Evolutionary conservation across 2,329 filamentous ascomycete species (phyloP), one percentile per base, ranked within the genome.

Genomic region (Aureobasidium namibiae): DNA sequence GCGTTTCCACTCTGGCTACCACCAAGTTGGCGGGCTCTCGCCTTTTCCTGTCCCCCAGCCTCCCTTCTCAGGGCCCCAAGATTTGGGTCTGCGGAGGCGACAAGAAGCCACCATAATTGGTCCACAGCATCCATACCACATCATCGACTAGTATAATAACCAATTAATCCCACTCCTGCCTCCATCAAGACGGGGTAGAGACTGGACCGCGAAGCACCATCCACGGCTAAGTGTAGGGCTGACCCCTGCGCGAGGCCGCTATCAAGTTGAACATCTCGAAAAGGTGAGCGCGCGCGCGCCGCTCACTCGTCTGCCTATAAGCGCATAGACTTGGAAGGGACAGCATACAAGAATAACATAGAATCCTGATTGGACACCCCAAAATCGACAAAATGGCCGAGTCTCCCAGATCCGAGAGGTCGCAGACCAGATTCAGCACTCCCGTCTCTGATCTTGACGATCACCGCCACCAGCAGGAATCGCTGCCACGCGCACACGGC

Each of bases 71-170:
- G 75, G 90, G 90, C 82, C 92, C 91, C 77, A 86, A 86, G 74
- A 86, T 86, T 82, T 91, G 95, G 85, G 92, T 92, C 76, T 86
- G 86, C 82, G 92, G 92, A 88, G 89, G 91, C 80, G 90, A 94
- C 82, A 94, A 91, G 81, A 92, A 95, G 79, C 92, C 94, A 74
- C 92, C 92, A 82, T 97, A 97, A 96, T 78, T 92, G 75, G 80
- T 46, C 41, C 29, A 49, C 59, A 61, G 61, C 62, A 62, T 62
- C 61, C 56, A 59, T 62, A 63, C 66, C 65, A 67, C 29, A 23
- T 36, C 39, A 60, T 26, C 38, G 31, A 31, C 60, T 41, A n/a
- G 45, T 38, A 60, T 8, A 14, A 56, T 21, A 64, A 64, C 68
- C 67, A 63, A 69, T 67, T 21, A 68, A 67, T 63, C 67, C 65